These are phyloP conservation scores for Anethum foeniculum DNA, from an alignment of 140 eudicot genomes.

Conservation along the genomic window DNA sequence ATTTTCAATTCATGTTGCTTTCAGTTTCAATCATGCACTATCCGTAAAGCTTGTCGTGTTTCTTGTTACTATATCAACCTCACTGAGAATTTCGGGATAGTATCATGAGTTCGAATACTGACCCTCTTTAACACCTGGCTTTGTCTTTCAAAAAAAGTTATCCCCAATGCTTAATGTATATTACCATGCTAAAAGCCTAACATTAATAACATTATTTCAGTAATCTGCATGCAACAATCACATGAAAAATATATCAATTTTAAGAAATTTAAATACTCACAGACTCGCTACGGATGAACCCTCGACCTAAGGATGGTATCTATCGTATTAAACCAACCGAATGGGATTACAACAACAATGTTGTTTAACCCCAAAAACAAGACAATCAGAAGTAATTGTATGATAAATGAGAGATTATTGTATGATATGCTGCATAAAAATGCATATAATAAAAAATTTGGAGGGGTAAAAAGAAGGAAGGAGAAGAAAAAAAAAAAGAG, in stretches of 20 bases:
- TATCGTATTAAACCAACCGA: not conserved
- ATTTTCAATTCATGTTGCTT: not conserved
- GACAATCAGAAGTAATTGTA: not conserved
- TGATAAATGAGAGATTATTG: not conserved
- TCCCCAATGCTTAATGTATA: not conserved
- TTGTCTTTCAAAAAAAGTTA: not conserved
- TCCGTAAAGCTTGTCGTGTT: not conserved
- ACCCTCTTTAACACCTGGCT: not conserved
- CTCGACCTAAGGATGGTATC: not conserved
- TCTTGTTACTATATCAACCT: not conserved
- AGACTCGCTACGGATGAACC: not conserved
- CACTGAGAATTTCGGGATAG: not conserved
- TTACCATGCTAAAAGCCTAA: not conserved
- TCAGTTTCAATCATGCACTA: not conserved
- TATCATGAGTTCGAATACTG: not conserved
- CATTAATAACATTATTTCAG: not conserved
- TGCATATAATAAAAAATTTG: no score
- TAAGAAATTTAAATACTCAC: not conserved
- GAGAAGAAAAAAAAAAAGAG: not conserved
- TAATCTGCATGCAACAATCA: not conserved
- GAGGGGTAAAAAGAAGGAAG: not conserved
- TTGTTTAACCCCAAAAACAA: not conserved
- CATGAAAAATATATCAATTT: not conserved
- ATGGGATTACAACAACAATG: not conserved
- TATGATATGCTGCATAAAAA: no score